Evolutionary conservation across 2,329 filamentous ascomycete species (phyloP), one percentile per base, ranked within the genome.

Genomic region (Microdochium bolleyi): DNA sequence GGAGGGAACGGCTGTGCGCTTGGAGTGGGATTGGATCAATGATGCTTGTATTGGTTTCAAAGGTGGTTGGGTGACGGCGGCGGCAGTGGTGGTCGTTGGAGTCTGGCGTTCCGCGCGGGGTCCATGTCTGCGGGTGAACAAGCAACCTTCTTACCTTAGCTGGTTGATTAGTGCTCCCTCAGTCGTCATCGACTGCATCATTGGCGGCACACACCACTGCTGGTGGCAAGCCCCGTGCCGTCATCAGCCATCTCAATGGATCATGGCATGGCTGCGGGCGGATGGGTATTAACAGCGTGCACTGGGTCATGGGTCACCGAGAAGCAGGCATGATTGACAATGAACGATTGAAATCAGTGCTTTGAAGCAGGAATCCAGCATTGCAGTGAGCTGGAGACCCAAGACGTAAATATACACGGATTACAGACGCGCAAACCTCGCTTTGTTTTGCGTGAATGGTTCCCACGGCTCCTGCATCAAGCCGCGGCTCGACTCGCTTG

Each of bases 361-460:
- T 46, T 21, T 46, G 21, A 46, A 19, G 13, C 21, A 19, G 41
- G 27, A 5, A 22, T 22, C 41, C 19, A 22, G 41, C 16, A 46
- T 46, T 46, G 41, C 41, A 46, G 41, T 46, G 41, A 46, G 57
- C 55, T 57, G 58, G 53, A 52, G 52, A 56, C 53, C 62, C 59
- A 60, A 58, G 62, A 58, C 61, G 60, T 64, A 67, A 67, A 71
- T 72, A 61, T 72, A 72, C 70, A 72, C 63, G 67, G 67, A 66
- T 69, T 66, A 66, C 63, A 61, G 24, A 49, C 48, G 22, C 48
- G 24, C 37, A n/a, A 44, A 30, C 27, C 5, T 30, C 11, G 27
- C 11, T 5, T 30, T 30, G 27, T 30, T 5, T 30, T 46, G 41
- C 41, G 41, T 19, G n/a, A 24, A 46, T 22, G 19, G 13, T 7